Conservation (phyloP, 1,284 basidiomycete genomes). For the Taiwanofungus camphoratus region DNA sequence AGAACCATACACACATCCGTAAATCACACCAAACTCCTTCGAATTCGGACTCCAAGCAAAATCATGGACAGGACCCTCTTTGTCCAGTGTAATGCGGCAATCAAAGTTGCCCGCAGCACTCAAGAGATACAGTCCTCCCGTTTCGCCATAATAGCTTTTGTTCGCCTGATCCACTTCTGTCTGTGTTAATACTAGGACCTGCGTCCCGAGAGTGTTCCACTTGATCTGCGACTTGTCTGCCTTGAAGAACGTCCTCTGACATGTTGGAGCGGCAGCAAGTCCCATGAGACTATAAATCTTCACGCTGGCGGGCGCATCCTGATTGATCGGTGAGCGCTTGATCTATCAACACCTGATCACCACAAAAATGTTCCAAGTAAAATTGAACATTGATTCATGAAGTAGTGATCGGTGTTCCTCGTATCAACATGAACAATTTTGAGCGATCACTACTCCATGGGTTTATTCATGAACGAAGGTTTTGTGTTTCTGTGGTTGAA, state of each 20-base stretch:
- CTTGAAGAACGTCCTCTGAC: constrained; percentile 93
- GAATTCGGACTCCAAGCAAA: constrained; percentile 97
- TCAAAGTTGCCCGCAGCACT: constrained; percentile 96
- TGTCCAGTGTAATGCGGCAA: constrained; percentile 88
- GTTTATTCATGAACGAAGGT: too few species aligned
- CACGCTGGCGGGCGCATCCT: constrained; percentile 90
- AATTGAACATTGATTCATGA: too few species aligned
- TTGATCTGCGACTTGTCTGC: constrained; percentile 93
- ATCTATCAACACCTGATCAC: background rate
- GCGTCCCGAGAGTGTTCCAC: constrained; percentile 91
- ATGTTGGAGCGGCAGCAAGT: constrained; percentile 55
- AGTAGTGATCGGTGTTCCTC: too few species aligned
- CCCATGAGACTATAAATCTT: constrained; percentile 77
- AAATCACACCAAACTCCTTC: constrained; percentile 94
- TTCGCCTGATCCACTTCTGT: constrained; percentile 97
- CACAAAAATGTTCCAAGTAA: too few species aligned
- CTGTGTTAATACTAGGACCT: constrained; percentile 86
- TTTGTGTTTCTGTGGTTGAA: too few species aligned
- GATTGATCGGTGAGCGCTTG: constrained; percentile 1
- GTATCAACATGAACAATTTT: too few species aligned
- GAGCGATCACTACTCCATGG: too few species aligned
- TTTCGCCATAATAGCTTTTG: constrained; percentile 98
- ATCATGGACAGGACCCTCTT: constrained; percentile 97
- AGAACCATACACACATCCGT: constrained; percentile 70
- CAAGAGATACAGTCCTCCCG: constrained; percentile 86